phyloP scores from a whole-genome alignment of 192 early-diverging fungal genomes.

The Umbelopsis isabellina region DNA sequence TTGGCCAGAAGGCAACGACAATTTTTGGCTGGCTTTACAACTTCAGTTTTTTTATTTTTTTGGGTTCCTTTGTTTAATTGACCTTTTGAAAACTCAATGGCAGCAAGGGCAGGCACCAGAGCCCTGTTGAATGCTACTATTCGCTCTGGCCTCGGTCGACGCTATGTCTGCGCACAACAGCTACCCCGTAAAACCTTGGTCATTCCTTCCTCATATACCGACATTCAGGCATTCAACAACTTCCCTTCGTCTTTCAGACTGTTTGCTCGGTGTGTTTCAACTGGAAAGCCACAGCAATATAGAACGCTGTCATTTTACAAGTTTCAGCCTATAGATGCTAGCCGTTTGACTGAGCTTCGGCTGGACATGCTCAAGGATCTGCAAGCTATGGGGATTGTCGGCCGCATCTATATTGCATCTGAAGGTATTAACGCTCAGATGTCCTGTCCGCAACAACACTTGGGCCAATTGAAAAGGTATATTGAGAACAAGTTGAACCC shows the following conservation, averaged over 20 bases:
- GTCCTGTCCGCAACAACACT: conserved; percentile 59
- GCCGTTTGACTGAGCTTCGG: conserved; percentile 38
- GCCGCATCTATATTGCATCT: conserved; percentile 72
- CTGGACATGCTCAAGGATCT: conserved; percentile 46
- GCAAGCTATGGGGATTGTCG: conserved; percentile 58
- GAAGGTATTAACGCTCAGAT: conserved; percentile 87
- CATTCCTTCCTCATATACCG: background rate
- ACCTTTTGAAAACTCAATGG: conserved; percentile 1
- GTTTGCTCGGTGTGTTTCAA: background rate
- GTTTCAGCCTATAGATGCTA: conserved; percentile 40
- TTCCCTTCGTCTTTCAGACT: background rate
- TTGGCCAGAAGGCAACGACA: background rate
- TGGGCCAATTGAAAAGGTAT: conserved; percentile 55
- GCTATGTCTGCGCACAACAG: background rate
- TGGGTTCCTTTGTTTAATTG: background rate
- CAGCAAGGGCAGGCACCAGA: conserved; percentile 15
- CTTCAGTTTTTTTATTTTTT: background rate
- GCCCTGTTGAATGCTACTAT: background rate
- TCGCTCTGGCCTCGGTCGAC: background rate
- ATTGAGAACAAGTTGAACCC: conserved; percentile 42
- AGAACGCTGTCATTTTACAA: conserved; percentile 61
- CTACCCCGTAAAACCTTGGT: too few species aligned
- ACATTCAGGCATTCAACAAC: background rate
- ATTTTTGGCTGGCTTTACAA: background rate
- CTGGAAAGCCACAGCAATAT: conserved; percentile 5